These are phyloP conservation scores for Saturnispora besseyi DNA, from an alignment of 805 yeast genomes.

Conservation along the genomic window DNA sequence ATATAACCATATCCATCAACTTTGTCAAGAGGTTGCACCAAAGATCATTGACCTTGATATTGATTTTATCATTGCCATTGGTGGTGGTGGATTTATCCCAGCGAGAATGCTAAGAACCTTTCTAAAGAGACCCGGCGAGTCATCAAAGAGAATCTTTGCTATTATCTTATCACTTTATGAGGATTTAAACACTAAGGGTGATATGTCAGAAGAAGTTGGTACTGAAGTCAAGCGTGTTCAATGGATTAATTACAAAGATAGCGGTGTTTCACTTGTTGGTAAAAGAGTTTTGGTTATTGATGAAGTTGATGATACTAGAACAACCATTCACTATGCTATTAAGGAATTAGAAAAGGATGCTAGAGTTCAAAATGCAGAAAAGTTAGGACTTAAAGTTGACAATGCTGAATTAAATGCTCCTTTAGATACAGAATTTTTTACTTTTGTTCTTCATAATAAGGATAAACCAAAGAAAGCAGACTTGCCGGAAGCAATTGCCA, in stretches of 20 bases:
- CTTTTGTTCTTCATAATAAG: conserved; percentile 75
- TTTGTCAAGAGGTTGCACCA: conserved; percentile 39
- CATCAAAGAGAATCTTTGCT: conserved; percentile 90
- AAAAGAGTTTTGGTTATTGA: conserved; percentile 68
- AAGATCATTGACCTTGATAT: conserved; percentile 63
- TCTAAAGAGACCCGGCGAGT: conserved; percentile 76
- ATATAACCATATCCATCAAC: conserved; percentile 71
- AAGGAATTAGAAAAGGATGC: conserved; percentile 69
- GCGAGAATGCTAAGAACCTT: conserved; percentile 94
- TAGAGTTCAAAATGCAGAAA: conserved; percentile 38
- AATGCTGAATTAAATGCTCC: conserved; percentile 40
- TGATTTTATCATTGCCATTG: conserved; percentile 88
- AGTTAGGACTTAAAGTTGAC: conserved; percentile 11
- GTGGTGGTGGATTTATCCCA: conserved; percentile 86
- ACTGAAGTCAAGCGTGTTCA: conserved; percentile 67
- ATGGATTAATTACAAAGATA: conserved; percentile 71
- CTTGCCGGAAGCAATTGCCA: conserved; percentile 54
- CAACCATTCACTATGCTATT: conserved; percentile 73
- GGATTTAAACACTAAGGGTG: conserved; percentile 56
- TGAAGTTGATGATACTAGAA: conserved; percentile 82
- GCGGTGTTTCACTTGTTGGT: conserved; percentile 53
- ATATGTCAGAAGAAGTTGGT: conserved; percentile 50
- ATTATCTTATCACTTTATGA: conserved; percentile 89
- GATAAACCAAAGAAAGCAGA: conserved; percentile 63
- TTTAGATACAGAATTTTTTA: conserved; percentile 55